These are phyloP conservation scores for Aspergillus sp. DNA, from an alignment of 2,329 filamentous ascomycete genomes.

Conservation along the genomic window DNA sequence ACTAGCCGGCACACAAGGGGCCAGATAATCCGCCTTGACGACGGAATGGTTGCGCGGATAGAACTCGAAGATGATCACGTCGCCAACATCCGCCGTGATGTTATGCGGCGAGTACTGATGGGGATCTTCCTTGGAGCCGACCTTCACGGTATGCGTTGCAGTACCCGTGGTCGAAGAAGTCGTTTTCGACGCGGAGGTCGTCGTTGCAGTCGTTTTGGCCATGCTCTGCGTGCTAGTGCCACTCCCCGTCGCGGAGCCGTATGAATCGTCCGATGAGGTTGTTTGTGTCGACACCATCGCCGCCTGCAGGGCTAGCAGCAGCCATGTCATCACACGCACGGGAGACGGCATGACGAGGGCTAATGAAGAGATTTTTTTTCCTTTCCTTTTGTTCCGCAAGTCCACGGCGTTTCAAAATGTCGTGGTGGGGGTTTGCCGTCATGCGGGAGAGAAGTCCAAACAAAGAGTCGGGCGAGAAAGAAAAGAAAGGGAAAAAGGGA, in stretches of 20 bases:
- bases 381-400: neutral
- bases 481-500: neutral
- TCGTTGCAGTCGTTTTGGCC: neutral
- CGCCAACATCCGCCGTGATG: constrained; percentile 31
- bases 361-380: too few relatives aligned
- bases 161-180: constrained; percentile 16
- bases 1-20: constrained; percentile 61
- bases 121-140: constrained; percentile 31
- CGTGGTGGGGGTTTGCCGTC: neutral
- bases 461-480: neutral
- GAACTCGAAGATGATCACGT: constrained; percentile 55
- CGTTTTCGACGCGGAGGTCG: constrained; percentile 4
- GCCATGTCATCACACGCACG: neutral
- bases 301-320: neutral
- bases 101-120: constrained; percentile 32
- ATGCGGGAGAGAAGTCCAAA: neutral
- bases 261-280: neutral
- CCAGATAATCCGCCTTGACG: constrained; percentile 57
- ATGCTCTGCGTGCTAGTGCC: neutral
- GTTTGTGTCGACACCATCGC: neutral
- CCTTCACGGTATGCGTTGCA: constrained; percentile 34
- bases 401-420: too few relatives aligned
- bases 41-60: constrained; percentile 65
- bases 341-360: neutral
- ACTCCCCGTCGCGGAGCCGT: neutral